Percentiles rank a stretch among this genome's conserved stretches.
Evolutionary conservation across 352 stramenopile species (phyloP).

Genomic region (Peronospora farinosa): DNA sequence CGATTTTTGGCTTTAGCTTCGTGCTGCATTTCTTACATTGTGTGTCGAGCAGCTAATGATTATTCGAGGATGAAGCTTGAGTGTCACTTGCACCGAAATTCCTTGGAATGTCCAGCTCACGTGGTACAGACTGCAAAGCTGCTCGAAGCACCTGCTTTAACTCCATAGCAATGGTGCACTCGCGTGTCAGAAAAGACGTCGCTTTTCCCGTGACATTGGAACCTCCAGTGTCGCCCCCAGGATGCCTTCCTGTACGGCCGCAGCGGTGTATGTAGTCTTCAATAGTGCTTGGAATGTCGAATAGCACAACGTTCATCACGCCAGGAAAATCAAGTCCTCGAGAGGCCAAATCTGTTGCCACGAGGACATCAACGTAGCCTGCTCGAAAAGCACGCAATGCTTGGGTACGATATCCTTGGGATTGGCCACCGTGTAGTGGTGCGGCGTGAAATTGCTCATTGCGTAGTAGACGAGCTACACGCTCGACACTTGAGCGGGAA

Average conservation of each 20-base stretch:
- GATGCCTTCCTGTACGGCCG: constrained; percentile 50
- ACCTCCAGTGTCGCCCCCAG: constrained; percentile 21
- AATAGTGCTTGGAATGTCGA: constrained; percentile 88
- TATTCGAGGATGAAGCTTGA: neutral
- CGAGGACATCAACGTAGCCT: constrained; percentile 69
- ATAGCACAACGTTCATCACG: constrained; percentile 82
- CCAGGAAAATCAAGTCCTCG: constrained; percentile 85
- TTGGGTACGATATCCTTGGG: constrained; percentile 55
- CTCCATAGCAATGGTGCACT: constrained; percentile 49
- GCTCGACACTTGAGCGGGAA: constrained; percentile 91
- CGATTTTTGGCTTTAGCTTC: neutral
- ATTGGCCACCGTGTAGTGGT: constrained; percentile 90
- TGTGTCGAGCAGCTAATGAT: constrained; percentile 2
- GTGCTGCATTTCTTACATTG: neutral
- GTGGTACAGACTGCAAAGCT: constrained; percentile 39
- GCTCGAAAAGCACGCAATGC: constrained; percentile 40
- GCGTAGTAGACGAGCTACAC: constrained; percentile 87
- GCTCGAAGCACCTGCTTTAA: constrained; percentile 43
- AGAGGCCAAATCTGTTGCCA: constrained; percentile 87
- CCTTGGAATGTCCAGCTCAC: constrained; percentile 38
- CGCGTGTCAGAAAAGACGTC: constrained; percentile 48
- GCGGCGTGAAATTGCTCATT: constrained; percentile 94
- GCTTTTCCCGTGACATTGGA: constrained; percentile 27
- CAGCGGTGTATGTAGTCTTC: constrained; percentile 90
- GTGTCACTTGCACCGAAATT: constrained; percentile 23